Conservation (phyloP, 306 rosid species). For the Cyclanthera cordifolia region DNA sequence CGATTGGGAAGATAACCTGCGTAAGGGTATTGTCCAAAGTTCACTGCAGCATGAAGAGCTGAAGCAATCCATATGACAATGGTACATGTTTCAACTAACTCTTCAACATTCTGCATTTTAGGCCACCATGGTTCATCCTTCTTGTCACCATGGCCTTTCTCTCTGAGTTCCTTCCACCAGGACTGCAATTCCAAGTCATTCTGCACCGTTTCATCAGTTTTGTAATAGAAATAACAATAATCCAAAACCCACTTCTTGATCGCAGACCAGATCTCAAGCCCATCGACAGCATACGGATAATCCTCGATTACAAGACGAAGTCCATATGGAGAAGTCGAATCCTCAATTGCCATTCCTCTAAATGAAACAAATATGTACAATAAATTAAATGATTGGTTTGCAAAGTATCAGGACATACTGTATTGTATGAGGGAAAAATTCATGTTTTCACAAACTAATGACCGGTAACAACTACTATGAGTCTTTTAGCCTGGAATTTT, state of each 20-base stretch:
- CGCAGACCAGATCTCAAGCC: constrained; percentile 21
- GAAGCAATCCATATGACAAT: constrained; percentile 57
- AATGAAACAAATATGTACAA: constrained; percentile 3
- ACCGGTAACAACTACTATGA: background rate
- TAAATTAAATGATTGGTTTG: background rate
- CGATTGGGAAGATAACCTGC: constrained; percentile 62
- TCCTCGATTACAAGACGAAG: constrained; percentile 48
- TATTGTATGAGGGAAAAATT: background rate
- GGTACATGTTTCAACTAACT: constrained; percentile 30
- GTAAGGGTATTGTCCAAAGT: constrained; percentile 29
- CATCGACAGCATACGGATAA: constrained; percentile 13
- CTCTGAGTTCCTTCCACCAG: constrained; percentile 37
- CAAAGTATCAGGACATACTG: background rate
- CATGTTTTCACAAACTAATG: background rate
- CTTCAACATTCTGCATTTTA: constrained; percentile 15
- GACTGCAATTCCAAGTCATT: too few relatives aligned
- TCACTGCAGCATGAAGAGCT: background rate
- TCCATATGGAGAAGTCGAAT: constrained; percentile 35
- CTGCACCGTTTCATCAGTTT: constrained; percentile 28
- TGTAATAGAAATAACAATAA: constrained; percentile 32
- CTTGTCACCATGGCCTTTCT: constrained; percentile 46
- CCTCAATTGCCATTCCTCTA: constrained; percentile 59
- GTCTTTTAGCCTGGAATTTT: background rate
- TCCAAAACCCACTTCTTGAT: constrained; percentile 24
- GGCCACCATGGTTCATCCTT: constrained; percentile 15